A percentile compares a stretch with the other conserved stretches of the same genome.
Evolutionary conservation across 2,329 filamentous ascomycete genomes (phyloP).

Genomic region (Thermoascus crustaceus): DNA sequence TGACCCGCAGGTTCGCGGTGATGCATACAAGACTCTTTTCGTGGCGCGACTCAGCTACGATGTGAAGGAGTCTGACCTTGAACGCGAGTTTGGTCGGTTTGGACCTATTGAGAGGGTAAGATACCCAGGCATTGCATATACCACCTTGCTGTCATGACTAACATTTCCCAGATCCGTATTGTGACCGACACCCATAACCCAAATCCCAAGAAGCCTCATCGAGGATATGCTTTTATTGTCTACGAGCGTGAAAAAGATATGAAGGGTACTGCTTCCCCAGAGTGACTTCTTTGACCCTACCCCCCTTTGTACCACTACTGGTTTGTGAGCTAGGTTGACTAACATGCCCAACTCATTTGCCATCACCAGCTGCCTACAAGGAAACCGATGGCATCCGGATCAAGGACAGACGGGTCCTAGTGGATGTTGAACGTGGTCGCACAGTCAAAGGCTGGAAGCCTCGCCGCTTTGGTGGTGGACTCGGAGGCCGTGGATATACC

Average conservation of each 20-base stretch:
- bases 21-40: conserved; percentile 92
- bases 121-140: conserved; percentile 1
- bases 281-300: conserved; percentile 36
- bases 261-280: conserved; percentile 64
- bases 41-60: conserved; percentile 86
- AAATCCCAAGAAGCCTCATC: conserved; percentile 72
- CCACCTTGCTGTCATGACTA: too few species aligned
- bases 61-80: conserved; percentile 78
- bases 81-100: conserved; percentile 87
- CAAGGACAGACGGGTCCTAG: conserved; percentile 82
- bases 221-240: conserved; percentile 93
- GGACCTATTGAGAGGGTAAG: conserved; percentile 86
- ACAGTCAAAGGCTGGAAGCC: conserved; percentile 93
- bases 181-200: conserved; percentile 72
- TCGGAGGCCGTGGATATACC: conserved; percentile 88
- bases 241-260: conserved; percentile 97
- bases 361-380: conserved; percentile 73
- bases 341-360: conserved; percentile 9
- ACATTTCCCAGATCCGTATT: conserved; percentile 64
- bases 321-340: conserved; percentile 9
- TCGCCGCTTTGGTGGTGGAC: conserved; percentile 79
- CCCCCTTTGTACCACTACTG: conserved; percentile 23
- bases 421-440: conserved; percentile 92
- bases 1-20: conserved; percentile 82
- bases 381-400: conserved; percentile 82